Percentiles rank a stretch among this genome's conserved stretches.
Evolutionary conservation across 495 filamentous ascomycete species (phyloP).

Genomic region (Penicillium steckii): DNA sequence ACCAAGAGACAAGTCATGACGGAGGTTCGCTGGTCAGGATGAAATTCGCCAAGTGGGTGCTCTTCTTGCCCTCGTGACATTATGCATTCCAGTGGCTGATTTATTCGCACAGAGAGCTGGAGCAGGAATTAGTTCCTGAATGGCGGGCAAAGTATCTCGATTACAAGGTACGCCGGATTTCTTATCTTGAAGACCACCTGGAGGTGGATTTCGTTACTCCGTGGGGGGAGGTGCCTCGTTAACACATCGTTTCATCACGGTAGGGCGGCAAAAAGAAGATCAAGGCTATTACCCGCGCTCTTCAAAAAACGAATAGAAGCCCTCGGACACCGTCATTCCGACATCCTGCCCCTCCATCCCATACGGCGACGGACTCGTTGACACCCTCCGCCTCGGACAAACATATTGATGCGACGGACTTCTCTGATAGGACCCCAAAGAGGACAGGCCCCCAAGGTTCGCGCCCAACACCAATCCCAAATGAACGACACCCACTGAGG

Average conservation of each 20-base stretch:
- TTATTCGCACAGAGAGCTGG: constrained; percentile 61
- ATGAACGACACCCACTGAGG: constrained; percentile 40
- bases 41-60: constrained; percentile 65
- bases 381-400: constrained; percentile 20
- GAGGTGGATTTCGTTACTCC: not conserved
- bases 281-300: constrained; percentile 72
- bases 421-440: not conserved
- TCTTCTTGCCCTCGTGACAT: constrained; percentile 1
- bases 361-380: constrained; percentile 19
- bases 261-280: constrained; percentile 84
- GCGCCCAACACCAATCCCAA: constrained; percentile 28
- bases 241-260: constrained; percentile 1
- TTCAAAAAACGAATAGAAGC: constrained; percentile 58
- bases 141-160: constrained; percentile 91
- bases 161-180: constrained; percentile 63
- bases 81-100: constrained; percentile 22
- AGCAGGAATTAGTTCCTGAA: constrained; percentile 85
- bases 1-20: constrained; percentile 20
- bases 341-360: constrained; percentile 27
- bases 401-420: constrained; percentile 19
- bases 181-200: not conserved
- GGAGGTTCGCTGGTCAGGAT: constrained; percentile 35
- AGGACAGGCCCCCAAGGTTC: constrained; percentile 1
- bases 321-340: constrained; percentile 47
- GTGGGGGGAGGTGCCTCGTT: not conserved